Conservation (phyloP, 2,329 filamentous ascomycete genomes). For the Alternaria sp. region DNA sequence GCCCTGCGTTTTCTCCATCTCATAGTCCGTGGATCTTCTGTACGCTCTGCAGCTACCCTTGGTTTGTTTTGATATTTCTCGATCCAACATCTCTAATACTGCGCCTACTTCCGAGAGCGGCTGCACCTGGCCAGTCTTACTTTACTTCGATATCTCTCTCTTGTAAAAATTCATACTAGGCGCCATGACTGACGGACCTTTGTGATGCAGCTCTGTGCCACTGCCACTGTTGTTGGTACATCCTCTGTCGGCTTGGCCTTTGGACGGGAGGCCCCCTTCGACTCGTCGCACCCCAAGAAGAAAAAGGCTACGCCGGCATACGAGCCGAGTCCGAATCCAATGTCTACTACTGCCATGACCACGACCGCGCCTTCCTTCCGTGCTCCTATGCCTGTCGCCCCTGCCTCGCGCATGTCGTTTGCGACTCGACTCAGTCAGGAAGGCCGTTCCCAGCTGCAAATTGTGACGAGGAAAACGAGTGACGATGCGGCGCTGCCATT, state of each 20-base stretch:
- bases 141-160: constrained; percentile 33
- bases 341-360: constrained; percentile 41
- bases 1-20: constrained; percentile 31
- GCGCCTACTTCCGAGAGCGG: constrained; percentile 34
- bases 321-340: constrained; percentile 39
- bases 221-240: constrained; percentile 67
- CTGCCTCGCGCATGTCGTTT: constrained; percentile 39
- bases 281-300: constrained; percentile 46
- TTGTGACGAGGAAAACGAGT: constrained; percentile 49
- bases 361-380: constrained; percentile 36
- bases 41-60: constrained; percentile 32
- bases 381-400: constrained; percentile 35
- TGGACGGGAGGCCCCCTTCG: constrained; percentile 59
- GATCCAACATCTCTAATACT: constrained; percentile 27
- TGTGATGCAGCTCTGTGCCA: constrained; percentile 66
- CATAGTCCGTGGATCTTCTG: constrained; percentile 19
- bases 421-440: constrained; percentile 41
- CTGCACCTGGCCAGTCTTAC: constrained; percentile 39
- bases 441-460: constrained; percentile 41
- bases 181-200: constrained; percentile 50
- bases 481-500: constrained; percentile 35
- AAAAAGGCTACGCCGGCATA: constrained; percentile 51
- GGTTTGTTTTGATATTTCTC: constrained; percentile 44
- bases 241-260: constrained; percentile 67
- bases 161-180: constrained; percentile 33